Evolutionary conservation across 805 yeast species (phyloP).

Genomic region (Kregervanrija fluxuum): DNA sequence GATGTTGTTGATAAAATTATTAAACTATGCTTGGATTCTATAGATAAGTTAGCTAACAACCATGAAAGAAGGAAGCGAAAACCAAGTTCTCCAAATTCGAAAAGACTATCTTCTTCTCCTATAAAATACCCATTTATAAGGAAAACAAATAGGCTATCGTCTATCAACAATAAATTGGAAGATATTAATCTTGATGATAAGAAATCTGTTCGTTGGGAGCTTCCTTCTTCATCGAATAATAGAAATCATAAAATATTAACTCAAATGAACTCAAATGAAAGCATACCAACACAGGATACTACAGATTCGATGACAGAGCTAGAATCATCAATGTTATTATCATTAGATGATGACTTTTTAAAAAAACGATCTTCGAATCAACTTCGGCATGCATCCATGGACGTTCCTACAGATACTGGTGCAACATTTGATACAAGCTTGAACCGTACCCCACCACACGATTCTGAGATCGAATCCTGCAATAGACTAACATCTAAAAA

Average conservation of each 20-base stretch:
- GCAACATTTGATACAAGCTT: too few relatives aligned
- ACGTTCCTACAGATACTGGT: too few relatives aligned
- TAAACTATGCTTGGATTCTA: neutral
- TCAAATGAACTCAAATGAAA: too few relatives aligned
- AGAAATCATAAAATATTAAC: neutral
- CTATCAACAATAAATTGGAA: constrained; percentile 10
- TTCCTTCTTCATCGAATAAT: neutral
- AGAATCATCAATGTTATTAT: constrained; percentile 6
- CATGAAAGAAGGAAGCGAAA: neutral
- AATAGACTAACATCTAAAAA: constrained; percentile 9
- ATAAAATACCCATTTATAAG: constrained; percentile 2
- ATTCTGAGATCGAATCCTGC: too few relatives aligned
- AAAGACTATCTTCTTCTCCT: too few relatives aligned
- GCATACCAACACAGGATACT: too few relatives aligned
- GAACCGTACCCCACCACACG: too few relatives aligned
- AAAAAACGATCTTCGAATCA: too few relatives aligned
- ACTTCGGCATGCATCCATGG: too few relatives aligned
- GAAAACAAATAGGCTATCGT: constrained; percentile 9
- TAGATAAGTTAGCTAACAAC: neutral
- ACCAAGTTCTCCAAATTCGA: too few relatives aligned
- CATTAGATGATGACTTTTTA: too few relatives aligned
- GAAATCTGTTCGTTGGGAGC: neutral
- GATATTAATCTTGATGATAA: constrained; percentile 4
- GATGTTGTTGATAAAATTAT: constrained; percentile 1
- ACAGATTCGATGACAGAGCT: constrained; percentile 6